Evolutionary conservation across 2,329 filamentous ascomycete genomes (phyloP).

Genomic region (Corinectria fuckeliana): DNA sequence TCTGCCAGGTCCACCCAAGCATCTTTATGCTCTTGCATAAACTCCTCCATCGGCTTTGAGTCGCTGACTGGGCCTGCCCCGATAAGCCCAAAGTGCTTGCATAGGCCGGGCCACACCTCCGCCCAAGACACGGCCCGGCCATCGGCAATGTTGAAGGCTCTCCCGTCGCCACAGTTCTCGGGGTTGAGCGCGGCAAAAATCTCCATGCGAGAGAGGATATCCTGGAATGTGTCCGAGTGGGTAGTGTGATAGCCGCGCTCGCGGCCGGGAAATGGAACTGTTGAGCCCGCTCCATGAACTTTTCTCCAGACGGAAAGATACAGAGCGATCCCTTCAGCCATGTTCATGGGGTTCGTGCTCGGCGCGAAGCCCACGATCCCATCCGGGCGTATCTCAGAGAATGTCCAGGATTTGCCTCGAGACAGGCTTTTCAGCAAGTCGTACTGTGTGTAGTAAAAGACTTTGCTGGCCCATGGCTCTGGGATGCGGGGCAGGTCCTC

Average conservation of each 20-base stretch:
- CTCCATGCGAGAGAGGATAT: slow-evolving; percentile 24
- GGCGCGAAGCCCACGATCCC: slow-evolving; percentile 27
- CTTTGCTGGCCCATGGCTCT: slow-evolving; percentile 19
- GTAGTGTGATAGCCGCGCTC: slow-evolving; percentile 14
- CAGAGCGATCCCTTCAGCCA: slow-evolving; percentile 23
- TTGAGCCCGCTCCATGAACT: slow-evolving; percentile 20
- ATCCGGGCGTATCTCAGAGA: slow-evolving; percentile 28
- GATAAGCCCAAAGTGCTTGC: slow-evolving; percentile 20
- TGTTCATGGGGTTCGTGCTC: slow-evolving; percentile 22
- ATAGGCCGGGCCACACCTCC: slow-evolving; percentile 23
- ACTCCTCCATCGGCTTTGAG: slow-evolving; percentile 10
- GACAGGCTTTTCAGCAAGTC: slow-evolving; percentile 18
- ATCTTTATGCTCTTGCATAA: slow-evolving; percentile 14
- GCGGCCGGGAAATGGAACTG: slow-evolving; percentile 20
- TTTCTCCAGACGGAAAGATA: slow-evolving; percentile 18
- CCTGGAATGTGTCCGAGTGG: slow-evolving; percentile 29
- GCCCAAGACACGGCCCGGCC: slow-evolving; percentile 20
- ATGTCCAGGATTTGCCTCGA: slow-evolving; percentile 23
- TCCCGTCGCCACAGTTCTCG: slow-evolving; percentile 16
- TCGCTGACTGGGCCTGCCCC: background rate
- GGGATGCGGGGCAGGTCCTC: slow-evolving; percentile 23
- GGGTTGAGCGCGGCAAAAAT: slow-evolving; percentile 23
- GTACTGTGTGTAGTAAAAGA: slow-evolving; percentile 27
- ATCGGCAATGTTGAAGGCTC: slow-evolving; percentile 24
- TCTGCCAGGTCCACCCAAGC: slow-evolving; percentile 15